Evolutionary conservation across 2,329 filamentous ascomycete species (phyloP).

Genomic region (Triangularia setosa): DNA sequence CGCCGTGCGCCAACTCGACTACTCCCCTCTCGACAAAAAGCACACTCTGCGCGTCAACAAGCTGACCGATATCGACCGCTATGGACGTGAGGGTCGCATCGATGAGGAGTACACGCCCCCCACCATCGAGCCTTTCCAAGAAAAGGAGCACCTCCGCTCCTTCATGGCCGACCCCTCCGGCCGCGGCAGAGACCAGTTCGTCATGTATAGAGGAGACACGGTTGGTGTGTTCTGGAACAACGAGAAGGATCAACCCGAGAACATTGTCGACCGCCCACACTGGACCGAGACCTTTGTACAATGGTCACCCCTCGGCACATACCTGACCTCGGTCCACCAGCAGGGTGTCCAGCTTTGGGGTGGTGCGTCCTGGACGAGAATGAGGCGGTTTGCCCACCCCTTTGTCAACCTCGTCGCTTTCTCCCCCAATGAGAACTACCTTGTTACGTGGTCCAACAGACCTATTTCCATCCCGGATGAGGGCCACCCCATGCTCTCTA

Average conservation of each 20-base stretch:
- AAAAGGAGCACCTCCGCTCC: constrained; percentile 92
- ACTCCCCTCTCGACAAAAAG: constrained; percentile 88
- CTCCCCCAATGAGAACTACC: constrained; percentile 86
- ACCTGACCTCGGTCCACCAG: constrained; percentile 87
- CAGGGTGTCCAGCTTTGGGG: constrained; percentile 98
- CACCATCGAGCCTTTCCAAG: constrained; percentile 75
- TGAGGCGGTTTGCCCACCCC: constrained; percentile 91
- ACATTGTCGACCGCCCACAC: constrained; percentile 84
- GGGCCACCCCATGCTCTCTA: constrained; percentile 74
- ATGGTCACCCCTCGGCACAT: constrained; percentile 95
- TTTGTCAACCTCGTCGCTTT: constrained; percentile 96
- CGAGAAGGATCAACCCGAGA: constrained; percentile 85
- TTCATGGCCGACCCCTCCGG: constrained; percentile 79
- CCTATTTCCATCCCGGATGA: constrained; percentile 89
- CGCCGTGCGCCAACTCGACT: constrained; percentile 84
- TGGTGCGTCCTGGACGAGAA: constrained; percentile 80
- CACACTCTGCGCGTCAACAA: constrained; percentile 97
- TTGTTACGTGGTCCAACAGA: constrained; percentile 94
- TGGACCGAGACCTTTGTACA: constrained; percentile 99
- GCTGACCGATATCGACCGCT: constrained; percentile 95
- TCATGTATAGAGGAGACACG: constrained; percentile 86
- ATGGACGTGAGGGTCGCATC: constrained; percentile 86
- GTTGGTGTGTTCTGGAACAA: constrained; percentile 99
- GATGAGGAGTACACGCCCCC: constrained; percentile 87
- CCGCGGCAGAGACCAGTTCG: constrained; percentile 90